Base-by-base conservation (phyloP, 208 protist species). In the Trypanosomatidae sp. region DNA sequence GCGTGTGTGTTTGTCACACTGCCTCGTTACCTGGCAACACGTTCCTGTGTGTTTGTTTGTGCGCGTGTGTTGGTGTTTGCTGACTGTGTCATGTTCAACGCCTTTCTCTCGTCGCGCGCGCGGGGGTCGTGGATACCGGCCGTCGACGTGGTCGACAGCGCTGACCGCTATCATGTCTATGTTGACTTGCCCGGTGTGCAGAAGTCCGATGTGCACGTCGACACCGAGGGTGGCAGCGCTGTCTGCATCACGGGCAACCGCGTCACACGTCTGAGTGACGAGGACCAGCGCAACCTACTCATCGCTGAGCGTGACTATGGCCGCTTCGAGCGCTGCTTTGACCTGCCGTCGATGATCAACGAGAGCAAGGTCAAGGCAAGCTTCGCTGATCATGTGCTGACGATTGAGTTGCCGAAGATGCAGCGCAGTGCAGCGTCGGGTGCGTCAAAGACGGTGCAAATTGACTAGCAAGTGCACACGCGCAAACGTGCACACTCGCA, bases 291-390 rank as follows among this genome's bases (percentile, higher is more conserved):
- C 16, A 44, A 58, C 6, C 33, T 68, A 10, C 37, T 63, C 19
- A 23, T 53, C 30, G 43, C 47, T 1, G 81, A 91, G 58, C 76
- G 81, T 35, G 70, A 66, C 0, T 23, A 26, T 30, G 75, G 76
- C 11, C 53, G 67, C 13, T 91, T 91, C 47, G 70, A 86, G 54
- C 75, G 81, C 21, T 91, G 81, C 56, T 64, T 91, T 27, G 60
- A 78, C 5, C 50, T 91, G 15, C 65, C 64, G 3, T 40, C 57
- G 6, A 35, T 27, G 4, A 22, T 87, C 24, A 60, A 59, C 8
- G 55, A 69, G 35, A 26, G 39, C 7, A 50, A 42, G 3, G 47
- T 91, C 15, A 67, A 72, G 51, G 81, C 81, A 4, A 62, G 19
- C n/a, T 67, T 83, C 39, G 56, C 43, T 5, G 48, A 84, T 45